Conservation (phyloP, 352 stramenopile species). For the Pythium inflatum region DNA sequence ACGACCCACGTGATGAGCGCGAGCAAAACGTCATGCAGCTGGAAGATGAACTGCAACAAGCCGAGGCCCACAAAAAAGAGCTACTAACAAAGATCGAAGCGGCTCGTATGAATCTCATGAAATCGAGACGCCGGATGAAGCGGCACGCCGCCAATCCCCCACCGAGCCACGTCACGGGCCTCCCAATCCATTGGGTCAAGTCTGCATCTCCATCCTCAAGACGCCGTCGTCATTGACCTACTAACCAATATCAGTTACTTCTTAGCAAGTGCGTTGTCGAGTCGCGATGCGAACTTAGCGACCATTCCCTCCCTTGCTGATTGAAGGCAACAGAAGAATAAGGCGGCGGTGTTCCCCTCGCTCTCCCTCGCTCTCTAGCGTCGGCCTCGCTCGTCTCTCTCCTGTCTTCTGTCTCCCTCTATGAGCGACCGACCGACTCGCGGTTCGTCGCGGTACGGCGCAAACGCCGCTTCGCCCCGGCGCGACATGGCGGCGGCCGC, state of each 20-base stretch:
- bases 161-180: constrained; percentile 13
- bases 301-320: constrained; percentile 12
- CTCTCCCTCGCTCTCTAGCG: not conserved
- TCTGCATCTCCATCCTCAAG: not conserved
- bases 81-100: constrained; percentile 25
- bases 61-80: constrained; percentile 33
- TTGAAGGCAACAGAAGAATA: constrained; percentile 37
- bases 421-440: constrained; percentile 27
- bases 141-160: constrained; percentile 11
- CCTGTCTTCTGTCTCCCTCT: not conserved
- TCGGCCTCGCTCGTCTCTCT: not conserved
- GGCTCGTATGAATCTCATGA: constrained; percentile 29
- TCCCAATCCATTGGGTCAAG: constrained; percentile 36
- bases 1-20: constrained; percentile 31
- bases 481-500: constrained; percentile 13
- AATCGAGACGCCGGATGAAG: constrained; percentile 27
- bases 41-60: constrained; percentile 40
- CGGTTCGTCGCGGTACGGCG: constrained; percentile 18
- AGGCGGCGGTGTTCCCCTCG: constrained; percentile 9
- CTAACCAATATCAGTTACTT: constrained; percentile 1
- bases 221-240: not conserved
- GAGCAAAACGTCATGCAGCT: constrained; percentile 38
- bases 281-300: constrained; percentile 25
- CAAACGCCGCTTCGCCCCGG: constrained; percentile 15
- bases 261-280: constrained; percentile 23